Percentiles rank a stretch among this genome's conserved stretches.
These are phyloP conservation scores for Populus pruinosa DNA, from an alignment of 345 rosid species.

Conservation along the genomic window DNA sequence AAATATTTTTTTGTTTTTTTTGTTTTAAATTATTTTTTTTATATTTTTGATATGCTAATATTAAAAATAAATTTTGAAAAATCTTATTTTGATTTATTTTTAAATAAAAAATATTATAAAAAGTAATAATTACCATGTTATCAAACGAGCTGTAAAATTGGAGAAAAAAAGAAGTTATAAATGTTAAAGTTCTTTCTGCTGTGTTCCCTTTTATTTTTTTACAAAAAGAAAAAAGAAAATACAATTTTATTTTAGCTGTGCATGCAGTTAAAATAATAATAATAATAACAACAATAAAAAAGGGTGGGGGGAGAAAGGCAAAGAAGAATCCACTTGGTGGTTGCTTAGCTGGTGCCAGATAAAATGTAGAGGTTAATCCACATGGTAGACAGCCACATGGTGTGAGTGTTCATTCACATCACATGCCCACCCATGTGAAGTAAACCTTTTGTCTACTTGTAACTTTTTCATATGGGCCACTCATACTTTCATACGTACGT, in stretches of 20 bases:
- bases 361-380: conserved; percentile 48
- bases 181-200: not conserved
- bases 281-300: not conserved
- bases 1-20: too few relatives aligned
- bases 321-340: conserved; percentile 29
- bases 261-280: not conserved
- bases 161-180: not conserved
- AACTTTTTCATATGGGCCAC: conserved; percentile 19
- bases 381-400: conserved; percentile 54
- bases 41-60: fast-evolving
- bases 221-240: not conserved
- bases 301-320: not conserved
- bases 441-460: conserved; percentile 35
- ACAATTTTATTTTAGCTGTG: too few relatives aligned
- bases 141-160: not conserved
- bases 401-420: conserved; percentile 43
- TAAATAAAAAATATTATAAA: too few relatives aligned
- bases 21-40: too few relatives aligned
- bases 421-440: conserved; percentile 50
- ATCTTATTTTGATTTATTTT: too few relatives aligned
- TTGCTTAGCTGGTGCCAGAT: conserved; percentile 66
- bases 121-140: too few relatives aligned
- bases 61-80: too few relatives aligned
- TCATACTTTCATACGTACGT: too few relatives aligned
- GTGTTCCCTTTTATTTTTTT: not conserved